Evolutionary conservation across 768 basidiomycete genomes (phyloP).

Genomic region (Podaxis pistillaris): DNA sequence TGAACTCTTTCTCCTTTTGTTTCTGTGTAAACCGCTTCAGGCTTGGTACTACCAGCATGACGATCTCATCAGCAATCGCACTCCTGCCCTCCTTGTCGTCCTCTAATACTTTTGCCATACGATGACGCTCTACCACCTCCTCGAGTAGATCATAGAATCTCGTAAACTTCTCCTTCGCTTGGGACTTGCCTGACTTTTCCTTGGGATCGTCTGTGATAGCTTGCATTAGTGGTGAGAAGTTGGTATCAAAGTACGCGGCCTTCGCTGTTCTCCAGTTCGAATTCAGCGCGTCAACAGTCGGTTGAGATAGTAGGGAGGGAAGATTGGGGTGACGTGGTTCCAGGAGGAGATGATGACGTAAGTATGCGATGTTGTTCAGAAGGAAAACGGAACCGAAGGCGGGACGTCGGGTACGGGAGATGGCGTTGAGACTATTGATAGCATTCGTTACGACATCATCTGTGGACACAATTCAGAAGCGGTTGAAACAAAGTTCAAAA

Average conservation of each 20-base stretch:
- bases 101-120: slow-evolving; percentile 63
- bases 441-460: slow-evolving; percentile 75
- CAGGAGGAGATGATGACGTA: slow-evolving; percentile 57
- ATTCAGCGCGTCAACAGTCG: slow-evolving; percentile 60
- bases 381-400: slow-evolving; percentile 75
- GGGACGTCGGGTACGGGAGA: slow-evolving; percentile 62
- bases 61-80: slow-evolving; percentile 68
- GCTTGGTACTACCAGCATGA: slow-evolving; percentile 73
- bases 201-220: slow-evolving; percentile 60
- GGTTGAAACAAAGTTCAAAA: not conserved
- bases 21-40: slow-evolving; percentile 74
- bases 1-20: slow-evolving; percentile 79
- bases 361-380: slow-evolving; percentile 75
- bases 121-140: slow-evolving; percentile 76
- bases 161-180: slow-evolving; percentile 80
- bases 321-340: slow-evolving; percentile 48
- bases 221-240: slow-evolving; percentile 78
- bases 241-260: slow-evolving; percentile 81
- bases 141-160: slow-evolving; percentile 80
- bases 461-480: slow-evolving; percentile 23
- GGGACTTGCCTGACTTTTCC: slow-evolving; percentile 53
- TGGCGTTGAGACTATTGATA: slow-evolving; percentile 54
- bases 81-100: slow-evolving; percentile 63
- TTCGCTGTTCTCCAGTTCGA: slow-evolving; percentile 79
- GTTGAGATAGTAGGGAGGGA: slow-evolving; percentile 53